These are phyloP conservation scores for Globisporangium megalacanthum DNA, from an alignment of 352 stramenopile genomes.

Conservation along the genomic window DNA sequence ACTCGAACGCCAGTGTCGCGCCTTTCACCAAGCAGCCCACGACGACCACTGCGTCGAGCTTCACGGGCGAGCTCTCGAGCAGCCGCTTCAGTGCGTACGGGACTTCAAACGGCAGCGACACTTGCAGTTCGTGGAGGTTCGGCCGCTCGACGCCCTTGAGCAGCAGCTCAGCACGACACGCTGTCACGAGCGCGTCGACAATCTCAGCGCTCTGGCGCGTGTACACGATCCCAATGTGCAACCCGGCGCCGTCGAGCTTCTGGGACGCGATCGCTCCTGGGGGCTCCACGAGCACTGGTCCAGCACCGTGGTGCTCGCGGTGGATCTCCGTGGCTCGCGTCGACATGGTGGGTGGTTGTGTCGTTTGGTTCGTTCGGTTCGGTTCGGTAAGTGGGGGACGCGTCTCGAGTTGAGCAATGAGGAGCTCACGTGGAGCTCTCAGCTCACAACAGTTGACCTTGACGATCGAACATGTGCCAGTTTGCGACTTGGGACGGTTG, in stretches of 20 bases:
- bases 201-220: conserved; percentile 21
- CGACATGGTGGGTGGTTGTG: too few relatives aligned
- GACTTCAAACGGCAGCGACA: conserved; percentile 28
- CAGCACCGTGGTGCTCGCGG: background rate
- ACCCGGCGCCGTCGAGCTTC: conserved; percentile 16
- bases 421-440: too few relatives aligned
- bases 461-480: too few relatives aligned
- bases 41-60: conserved; percentile 19
- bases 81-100: conserved; percentile 27
- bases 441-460: too few relatives aligned
- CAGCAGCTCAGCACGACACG: conserved; percentile 29
- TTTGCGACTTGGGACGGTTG: too few relatives aligned
- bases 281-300: conserved; percentile 19
- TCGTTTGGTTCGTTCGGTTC: background rate
- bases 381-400: background rate
- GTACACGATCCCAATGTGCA: conserved; percentile 27
- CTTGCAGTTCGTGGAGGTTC: conserved; percentile 24
- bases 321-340: background rate
- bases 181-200: conserved; percentile 19
- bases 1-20: conserved; percentile 16
- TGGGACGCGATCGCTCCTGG: conserved; percentile 25
- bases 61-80: conserved; percentile 8
- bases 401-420: background rate
- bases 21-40: conserved; percentile 19
- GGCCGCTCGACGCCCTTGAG: conserved; percentile 22